Evolutionary conservation across 768 basidiomycete species (phyloP).

Genomic region (Tephrocybe sp.): DNA sequence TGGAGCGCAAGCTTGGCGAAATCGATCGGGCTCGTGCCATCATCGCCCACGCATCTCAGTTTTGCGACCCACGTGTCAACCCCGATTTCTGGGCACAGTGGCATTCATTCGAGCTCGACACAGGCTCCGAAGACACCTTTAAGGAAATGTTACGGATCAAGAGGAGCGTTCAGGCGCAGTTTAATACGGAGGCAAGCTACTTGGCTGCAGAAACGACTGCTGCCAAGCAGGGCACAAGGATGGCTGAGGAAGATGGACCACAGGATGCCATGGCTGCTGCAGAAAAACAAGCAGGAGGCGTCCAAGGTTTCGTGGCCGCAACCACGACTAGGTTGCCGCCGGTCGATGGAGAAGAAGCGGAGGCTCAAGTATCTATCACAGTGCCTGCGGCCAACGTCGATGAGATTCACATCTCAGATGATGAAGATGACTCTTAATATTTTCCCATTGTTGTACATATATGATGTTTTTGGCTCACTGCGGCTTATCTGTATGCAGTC

Average conservation of each 20-base stretch:
- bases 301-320: conserved; percentile 77
- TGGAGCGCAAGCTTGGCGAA: conserved; percentile 98
- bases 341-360: conserved; percentile 36
- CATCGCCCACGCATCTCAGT: conserved; percentile 97
- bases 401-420: conserved; percentile 88
- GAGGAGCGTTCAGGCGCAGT: conserved; percentile 96
- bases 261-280: conserved; percentile 88
- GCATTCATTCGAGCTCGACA: conserved; percentile 98
- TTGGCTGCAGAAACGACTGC: conserved; percentile 88
- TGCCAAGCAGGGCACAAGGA: conserved; percentile 57
- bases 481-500: conserved; percentile 11
- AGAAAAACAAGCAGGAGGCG: conserved; percentile 60
- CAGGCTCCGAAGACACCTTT: conserved; percentile 98
- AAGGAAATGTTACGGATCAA: conserved; percentile 94
- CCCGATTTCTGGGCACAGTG: conserved; percentile 96
- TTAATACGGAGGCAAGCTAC: conserved; percentile 96
- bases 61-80: conserved; percentile 93
- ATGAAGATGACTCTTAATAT: conserved; percentile 62
- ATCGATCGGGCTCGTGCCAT: conserved; percentile 97
- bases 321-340: conserved; percentile 48
- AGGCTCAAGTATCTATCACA: conserved; percentile 27
- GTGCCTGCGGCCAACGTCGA: conserved; percentile 57
- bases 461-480: conserved; percentile 4
- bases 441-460: conserved; percentile 11
- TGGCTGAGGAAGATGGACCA: conserved; percentile 43